Evolutionary conservation across 257 asterid genomes (phyloP).

Genomic region (Salvia miltiorrhiza): DNA sequence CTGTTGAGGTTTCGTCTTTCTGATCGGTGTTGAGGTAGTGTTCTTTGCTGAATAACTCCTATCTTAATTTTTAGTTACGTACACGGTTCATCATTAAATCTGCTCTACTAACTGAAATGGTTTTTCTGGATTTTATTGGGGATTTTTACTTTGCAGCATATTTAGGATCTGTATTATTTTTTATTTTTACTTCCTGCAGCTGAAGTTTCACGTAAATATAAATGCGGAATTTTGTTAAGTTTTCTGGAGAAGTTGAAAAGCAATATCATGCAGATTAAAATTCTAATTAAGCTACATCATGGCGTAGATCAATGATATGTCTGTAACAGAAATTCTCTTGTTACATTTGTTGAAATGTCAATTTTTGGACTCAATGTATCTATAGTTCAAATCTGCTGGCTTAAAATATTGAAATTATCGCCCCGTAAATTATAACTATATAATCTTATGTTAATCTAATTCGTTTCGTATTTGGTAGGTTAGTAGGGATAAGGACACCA

Average conservation of each 20-base stretch:
- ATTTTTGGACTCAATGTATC: neutral
- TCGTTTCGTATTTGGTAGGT: neutral
- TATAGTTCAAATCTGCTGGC: too few species aligned
- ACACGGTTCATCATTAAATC: neutral
- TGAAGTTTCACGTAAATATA: neutral
- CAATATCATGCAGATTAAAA: neutral
- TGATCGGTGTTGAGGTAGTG: neutral
- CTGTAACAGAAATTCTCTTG: neutral
- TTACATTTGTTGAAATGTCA: neutral
- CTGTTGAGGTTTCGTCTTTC: neutral
- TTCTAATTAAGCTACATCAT: neutral
- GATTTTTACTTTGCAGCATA: neutral
- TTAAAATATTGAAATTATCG: constrained; percentile 4
- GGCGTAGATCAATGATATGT: neutral
- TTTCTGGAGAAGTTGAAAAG: neutral
- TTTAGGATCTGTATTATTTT: neutral
- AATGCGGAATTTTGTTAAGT: neutral
- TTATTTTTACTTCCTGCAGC: too few species aligned
- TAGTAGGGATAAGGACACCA: constrained; percentile 22
- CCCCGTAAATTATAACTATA: neutral
- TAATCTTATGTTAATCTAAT: neutral
- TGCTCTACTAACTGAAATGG: neutral
- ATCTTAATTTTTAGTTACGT: neutral
- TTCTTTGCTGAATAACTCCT: neutral
- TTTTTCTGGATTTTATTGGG: neutral